Base-by-base conservation (phyloP, 2,329 filamentous ascomycete genomes). In the Stenocarpella maydis region DNA sequence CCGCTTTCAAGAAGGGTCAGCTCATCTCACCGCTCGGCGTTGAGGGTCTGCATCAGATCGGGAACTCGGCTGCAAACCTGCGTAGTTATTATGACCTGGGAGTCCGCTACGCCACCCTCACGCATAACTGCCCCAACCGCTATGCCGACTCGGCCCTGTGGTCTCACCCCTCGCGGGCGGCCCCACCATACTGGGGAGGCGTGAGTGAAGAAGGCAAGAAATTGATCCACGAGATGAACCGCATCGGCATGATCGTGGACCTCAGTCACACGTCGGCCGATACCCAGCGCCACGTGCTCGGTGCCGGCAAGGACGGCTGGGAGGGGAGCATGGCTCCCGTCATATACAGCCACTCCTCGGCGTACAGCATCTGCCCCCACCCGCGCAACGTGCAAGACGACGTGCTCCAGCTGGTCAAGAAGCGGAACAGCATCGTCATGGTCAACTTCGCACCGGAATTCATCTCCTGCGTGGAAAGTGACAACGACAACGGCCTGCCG, bases 241-340 rank as follows among this genome's bases (percentile, higher is more conserved):
- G 95, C 3, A 83, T 98, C 2, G 95, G 95, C 31, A 94, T 98
- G 90, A 89, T 98, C n/a, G 92, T 98, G 49, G 95, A 98, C 77
- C 85, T 98, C 43, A 87, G 92, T 8, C 95, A 98, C 78, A 84
- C 84, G 5, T 88, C 91, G 74, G 87, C 88, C 68, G 91, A 95
- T 70, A 97, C 95, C 0, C 96, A 97, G 93, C 82, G 90, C 8
- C 92, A 97, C 75, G 92, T 95, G 0, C 86, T 98, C 0, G 88
- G 88, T 6, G 90, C 86, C 17, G 74, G 81, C 2, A 78, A 78
- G 10, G 82, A 84, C 26, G 83, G 84, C 24, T 95, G 92, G 92
- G 78, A 82, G 6, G 92, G 93, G 8, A 95, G 91, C 76, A 82
- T 85, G 68, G 94, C 95, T 0, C 95, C 95, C 0, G 86, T 96